These are phyloP conservation scores for Penicillium daleae DNA, from an alignment of 495 filamentous ascomycete genomes.

Conservation along the genomic window DNA sequence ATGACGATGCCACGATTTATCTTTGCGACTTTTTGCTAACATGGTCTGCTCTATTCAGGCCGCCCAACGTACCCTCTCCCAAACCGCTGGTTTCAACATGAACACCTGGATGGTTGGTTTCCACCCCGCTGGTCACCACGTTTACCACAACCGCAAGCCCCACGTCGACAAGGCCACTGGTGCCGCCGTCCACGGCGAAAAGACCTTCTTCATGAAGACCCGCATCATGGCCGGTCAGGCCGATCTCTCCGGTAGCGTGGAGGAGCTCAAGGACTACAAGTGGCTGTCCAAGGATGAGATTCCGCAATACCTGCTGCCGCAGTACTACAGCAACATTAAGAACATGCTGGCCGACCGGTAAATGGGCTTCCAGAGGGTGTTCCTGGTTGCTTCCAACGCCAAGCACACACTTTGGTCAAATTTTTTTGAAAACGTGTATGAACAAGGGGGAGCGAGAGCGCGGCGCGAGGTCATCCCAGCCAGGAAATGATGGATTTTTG, in stretches of 20 bases:
- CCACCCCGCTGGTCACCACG: slow-evolving; percentile 81
- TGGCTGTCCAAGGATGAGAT: slow-evolving; percentile 94
- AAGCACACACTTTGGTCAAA: neutral
- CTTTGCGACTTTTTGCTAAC: neutral
- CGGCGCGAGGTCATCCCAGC: neutral
- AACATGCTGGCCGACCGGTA: slow-evolving; percentile 80
- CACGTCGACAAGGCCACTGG: slow-evolving; percentile 42
- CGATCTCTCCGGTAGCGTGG: slow-evolving; percentile 70
- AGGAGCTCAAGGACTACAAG: slow-evolving; percentile 79
- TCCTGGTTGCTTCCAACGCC: neutral
- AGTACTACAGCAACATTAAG: slow-evolving; percentile 74
- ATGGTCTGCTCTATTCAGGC: slow-evolving; percentile 56
- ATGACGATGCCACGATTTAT: neutral
- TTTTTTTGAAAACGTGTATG: slow-evolving; percentile 12
- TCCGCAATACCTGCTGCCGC: slow-evolving; percentile 56
- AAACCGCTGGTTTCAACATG: slow-evolving; percentile 90
- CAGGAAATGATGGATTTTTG: slow-evolving; percentile 22
- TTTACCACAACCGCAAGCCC: slow-evolving; percentile 49
- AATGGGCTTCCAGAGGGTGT: slow-evolving; percentile 10
- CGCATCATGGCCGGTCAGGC: slow-evolving; percentile 97
- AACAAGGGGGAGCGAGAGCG: slow-evolving; percentile 10
- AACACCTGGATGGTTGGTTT: slow-evolving; percentile 98
- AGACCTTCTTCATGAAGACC: slow-evolving; percentile 93
- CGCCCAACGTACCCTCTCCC: slow-evolving; percentile 73
- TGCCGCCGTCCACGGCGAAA: slow-evolving; percentile 59